phyloP scores from a whole-genome alignment of 768 basidiomycete species.

The Amanita fuliginea region DNA sequence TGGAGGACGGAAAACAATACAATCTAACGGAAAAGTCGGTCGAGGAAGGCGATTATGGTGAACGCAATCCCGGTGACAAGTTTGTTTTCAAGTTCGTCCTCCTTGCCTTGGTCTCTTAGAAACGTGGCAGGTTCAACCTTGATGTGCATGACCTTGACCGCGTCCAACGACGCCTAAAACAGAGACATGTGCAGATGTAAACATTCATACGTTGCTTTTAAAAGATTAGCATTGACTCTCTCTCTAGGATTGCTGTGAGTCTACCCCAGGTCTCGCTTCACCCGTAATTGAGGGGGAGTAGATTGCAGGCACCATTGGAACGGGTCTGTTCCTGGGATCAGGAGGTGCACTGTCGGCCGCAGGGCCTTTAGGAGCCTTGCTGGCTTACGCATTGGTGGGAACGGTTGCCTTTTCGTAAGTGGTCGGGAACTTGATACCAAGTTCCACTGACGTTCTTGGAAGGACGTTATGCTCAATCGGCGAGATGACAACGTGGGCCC shows the following conservation, averaged over 20 bases:
- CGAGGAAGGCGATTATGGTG: constrained; percentile 2
- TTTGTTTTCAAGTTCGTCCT: background rate
- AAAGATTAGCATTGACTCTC: background rate
- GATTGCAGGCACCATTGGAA: constrained; percentile 71
- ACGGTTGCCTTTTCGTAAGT: constrained; percentile 55
- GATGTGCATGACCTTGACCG: constrained; percentile 55
- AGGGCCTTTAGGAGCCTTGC: constrained; percentile 56
- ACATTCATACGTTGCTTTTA: constrained; percentile 11
- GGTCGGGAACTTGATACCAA: background rate
- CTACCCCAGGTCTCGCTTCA: background rate
- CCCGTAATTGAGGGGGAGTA: constrained; percentile 11
- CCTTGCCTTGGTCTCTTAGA: background rate
- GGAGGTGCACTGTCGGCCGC: constrained; percentile 47
- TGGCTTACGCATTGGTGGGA: constrained; percentile 55
- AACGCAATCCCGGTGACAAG: background rate
- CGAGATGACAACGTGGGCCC: constrained; percentile 75
- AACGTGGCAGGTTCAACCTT: constrained; percentile 28
- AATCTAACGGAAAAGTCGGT: constrained; percentile 6
- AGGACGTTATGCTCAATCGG: constrained; percentile 57
- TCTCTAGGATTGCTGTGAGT: constrained; percentile 50
- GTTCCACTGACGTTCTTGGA: background rate
- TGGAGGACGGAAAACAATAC: constrained; percentile 7
- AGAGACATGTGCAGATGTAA: constrained; percentile 73
- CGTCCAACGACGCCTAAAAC: constrained; percentile 63
- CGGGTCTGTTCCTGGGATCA: constrained; percentile 65